Evolutionary conservation across 1,284 basidiomycete species (phyloP).

Genomic region (Cryptococcus sp.): DNA sequence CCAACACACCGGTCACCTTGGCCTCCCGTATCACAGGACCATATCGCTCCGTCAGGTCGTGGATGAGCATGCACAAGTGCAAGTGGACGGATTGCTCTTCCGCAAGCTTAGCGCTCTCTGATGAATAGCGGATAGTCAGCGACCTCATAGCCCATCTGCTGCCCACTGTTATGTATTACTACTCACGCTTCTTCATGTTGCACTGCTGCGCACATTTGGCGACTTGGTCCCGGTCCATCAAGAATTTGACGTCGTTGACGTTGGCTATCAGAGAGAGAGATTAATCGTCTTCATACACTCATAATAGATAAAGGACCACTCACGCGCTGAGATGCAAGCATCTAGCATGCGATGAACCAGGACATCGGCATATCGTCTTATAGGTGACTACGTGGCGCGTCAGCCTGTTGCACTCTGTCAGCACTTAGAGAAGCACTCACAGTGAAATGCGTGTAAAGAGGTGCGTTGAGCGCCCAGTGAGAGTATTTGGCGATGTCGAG

Average conservation of each 20-base stretch:
- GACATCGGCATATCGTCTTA: constrained; percentile 83
- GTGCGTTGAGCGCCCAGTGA: constrained; percentile 87
- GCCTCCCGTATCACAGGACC: constrained; percentile 93
- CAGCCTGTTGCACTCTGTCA: not conserved
- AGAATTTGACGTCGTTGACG: constrained; percentile 75
- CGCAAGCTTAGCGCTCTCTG: constrained; percentile 69
- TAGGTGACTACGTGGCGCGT: constrained; percentile 62
- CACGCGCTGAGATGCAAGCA: constrained; percentile 72
- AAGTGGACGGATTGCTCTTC: constrained; percentile 96
- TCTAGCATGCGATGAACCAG: constrained; percentile 96
- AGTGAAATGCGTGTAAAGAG: constrained; percentile 97
- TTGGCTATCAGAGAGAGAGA: constrained; percentile 20
- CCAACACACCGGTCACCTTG: constrained; percentile 88
- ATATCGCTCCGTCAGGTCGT: constrained; percentile 86
- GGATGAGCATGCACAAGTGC: constrained; percentile 87
- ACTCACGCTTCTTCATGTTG: constrained; percentile 70
- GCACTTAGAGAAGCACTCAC: constrained; percentile 25
- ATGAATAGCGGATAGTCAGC: not conserved
- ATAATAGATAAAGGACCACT: constrained; percentile 30
- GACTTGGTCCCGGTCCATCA: constrained; percentile 94
- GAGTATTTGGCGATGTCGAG: constrained; percentile 97
- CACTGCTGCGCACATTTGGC: constrained; percentile 97
- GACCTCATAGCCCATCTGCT: not conserved
- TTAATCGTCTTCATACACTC: too few relatives aligned
- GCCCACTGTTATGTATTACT: too few relatives aligned